Evolutionary conservation across 163 green algal species (phyloP), one percentile per base, ranked within the genome.

Genomic region (Chlamydomonas reinhardtii): DNA sequence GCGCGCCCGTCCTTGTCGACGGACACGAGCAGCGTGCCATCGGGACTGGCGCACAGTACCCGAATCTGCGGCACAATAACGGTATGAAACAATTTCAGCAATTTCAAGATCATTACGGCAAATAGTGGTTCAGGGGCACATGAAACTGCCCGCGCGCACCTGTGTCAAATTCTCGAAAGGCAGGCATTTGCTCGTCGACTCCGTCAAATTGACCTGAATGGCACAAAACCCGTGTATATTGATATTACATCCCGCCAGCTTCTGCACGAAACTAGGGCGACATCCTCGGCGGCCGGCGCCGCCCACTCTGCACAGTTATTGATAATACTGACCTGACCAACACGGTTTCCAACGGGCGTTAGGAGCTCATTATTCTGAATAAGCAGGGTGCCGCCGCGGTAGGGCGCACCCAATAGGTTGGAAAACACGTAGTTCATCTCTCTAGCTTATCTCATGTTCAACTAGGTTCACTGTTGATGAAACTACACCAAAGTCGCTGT

Each of bases 341-440:
- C 91, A 2, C 97, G 88, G 76, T 99, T 99, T 37, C 97, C 98
- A 22, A 98, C 94, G 31, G 96, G 92, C 0, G 94, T 96, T 4
- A 99, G 89, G 22, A 99, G 90, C 70, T 98, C 91, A 69, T 95
- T 94, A 31, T 91, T 95, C 19, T 94, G 86, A 4, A 99, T 92
- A 0, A 99, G 52, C 4, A 99, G 70, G 86, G 96, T 98, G 52
- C 97, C 97, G 19, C 97, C 97, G 19, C 97, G 85, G 79, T 99
- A 99, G 16, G 97, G 97, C 17, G 97, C 97, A 2, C 97, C 97
- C 34, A 99, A 86, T 56, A 99, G 72, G 82, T 98, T 98, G 4
- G 71, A 84, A 76, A 99, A 99, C 54, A 93, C 89, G 80, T 92
- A 99, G 73, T 99, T 96, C 97, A 99, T 99, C 32, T 0, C 48